Base-by-base conservation (phyloP, 441 rosid species). In the Raphanus hybrid region DNA sequence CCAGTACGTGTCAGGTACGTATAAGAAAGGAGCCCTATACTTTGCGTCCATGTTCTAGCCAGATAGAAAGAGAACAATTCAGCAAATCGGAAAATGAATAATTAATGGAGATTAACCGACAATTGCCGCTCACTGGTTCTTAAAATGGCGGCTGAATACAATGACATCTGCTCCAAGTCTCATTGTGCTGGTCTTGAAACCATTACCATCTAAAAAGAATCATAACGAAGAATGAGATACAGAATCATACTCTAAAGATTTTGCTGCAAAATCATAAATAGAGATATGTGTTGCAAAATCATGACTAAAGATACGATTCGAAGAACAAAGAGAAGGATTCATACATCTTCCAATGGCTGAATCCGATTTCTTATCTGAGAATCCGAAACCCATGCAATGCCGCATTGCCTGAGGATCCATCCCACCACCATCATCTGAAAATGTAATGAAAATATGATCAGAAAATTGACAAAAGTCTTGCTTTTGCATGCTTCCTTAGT, bases 151-250 rank as follows among this genome's bases (percentile, higher is more conserved):
- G 82, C 94, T 96, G 89, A 96, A 93, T 75, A 96, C 97, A 54
- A 96, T 84, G 66, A 88, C 99, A 81, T 93, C 98, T 69, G 94
- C 97, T 69, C 99, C 98, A 71, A 96, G 97, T 84, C 99, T 88
- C 98, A 93, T 93, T 69, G 98, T 86, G 87, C 99, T 91, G 20
- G 99, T 96, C 90, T 96, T 96, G 87, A 93, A 96, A 78, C 99
- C 98, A 84, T 96, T 96, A 35, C 98, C 99, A 88, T 96, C 99
- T 96, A 87, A 68, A 87, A 68, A 87, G 84, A 69, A 69, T 60
- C 77, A 86, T 34, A 82, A 77, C 58, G 64, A 65, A 70, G 68
- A 67, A 62, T 41, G 61, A 78, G 57, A 67, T 16, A 55, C 16
- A 39, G 50, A 73, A 67, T 43, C 71, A 67, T 27, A 26, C 26